Conservation (phyloP, 2,329 filamentous ascomycete species). For the Septoria linicola region DNA sequence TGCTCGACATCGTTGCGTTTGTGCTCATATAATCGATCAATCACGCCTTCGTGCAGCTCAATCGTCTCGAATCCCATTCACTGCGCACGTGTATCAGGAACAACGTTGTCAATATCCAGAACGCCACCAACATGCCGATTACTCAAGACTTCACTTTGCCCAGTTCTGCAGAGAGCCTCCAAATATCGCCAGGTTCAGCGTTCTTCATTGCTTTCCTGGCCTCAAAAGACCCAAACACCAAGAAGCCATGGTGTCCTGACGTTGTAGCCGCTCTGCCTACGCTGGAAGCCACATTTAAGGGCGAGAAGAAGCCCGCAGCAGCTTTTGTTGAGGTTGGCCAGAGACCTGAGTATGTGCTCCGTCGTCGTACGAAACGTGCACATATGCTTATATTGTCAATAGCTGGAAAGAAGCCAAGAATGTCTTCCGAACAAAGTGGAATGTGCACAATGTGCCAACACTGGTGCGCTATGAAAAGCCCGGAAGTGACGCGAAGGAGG, state of each 20-base stretch:
- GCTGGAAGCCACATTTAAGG: constrained; percentile 20
- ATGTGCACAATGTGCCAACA: constrained; percentile 64
- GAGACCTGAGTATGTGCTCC: constrained; percentile 19
- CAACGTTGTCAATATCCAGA: not conserved
- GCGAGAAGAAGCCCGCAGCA: constrained; percentile 12
- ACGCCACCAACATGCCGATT: constrained; percentile 15
- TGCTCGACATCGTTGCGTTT: too few relatives aligned
- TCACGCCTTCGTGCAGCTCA: not conserved
- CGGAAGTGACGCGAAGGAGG: constrained; percentile 14
- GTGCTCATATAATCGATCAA: too few relatives aligned
- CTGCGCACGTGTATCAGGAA: not conserved
- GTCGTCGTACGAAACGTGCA: not conserved
- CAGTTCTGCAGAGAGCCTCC: not conserved
- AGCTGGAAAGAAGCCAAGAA: constrained; percentile 59
- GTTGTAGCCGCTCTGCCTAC: constrained; percentile 22
- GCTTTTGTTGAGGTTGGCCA: constrained; percentile 27
- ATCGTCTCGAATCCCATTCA: not conserved
- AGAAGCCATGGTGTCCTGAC: constrained; percentile 26
- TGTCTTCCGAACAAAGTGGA: constrained; percentile 77
- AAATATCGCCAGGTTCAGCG: not conserved
- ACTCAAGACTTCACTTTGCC: constrained; percentile 9
- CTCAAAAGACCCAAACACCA: constrained; percentile 22
- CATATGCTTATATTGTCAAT: not conserved
- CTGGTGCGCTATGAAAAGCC: constrained; percentile 21
- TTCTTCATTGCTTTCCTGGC: constrained; percentile 27